A percentile compares a stretch with the other conserved stretches of the same genome.
These are phyloP conservation scores for Carex myosuroides DNA, from an alignment of 176 grass and related monocot genomes.

Conservation along the genomic window DNA sequence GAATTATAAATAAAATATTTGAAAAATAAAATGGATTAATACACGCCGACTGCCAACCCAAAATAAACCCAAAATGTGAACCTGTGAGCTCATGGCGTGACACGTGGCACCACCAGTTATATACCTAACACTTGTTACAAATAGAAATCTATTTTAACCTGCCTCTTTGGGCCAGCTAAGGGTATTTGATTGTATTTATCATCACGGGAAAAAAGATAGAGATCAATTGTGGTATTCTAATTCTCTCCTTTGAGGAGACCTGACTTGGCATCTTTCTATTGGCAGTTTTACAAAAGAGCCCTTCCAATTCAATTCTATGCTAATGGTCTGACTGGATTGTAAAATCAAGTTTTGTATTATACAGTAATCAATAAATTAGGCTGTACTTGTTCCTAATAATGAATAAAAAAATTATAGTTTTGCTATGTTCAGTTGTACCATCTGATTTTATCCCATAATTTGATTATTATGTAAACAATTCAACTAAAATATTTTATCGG, in stretches of 20 bases:
- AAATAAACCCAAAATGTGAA: neutral
- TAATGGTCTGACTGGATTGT: neutral
- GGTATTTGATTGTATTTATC: neutral
- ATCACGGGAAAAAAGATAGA: neutral
- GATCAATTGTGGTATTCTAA: neutral
- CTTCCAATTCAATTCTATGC: neutral
- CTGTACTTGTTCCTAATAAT: neutral
- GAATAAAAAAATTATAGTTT: neutral
- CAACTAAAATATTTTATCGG: no score
- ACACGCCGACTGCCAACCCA: conserved; percentile 2
- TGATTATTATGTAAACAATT: no score
- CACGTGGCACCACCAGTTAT: conserved; percentile 2
- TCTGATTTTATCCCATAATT: neutral
- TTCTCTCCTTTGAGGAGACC: neutral
- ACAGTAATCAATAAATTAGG: neutral
- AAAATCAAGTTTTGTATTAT: neutral
- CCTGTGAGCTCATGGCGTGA: neutral
- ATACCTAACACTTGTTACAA: conserved; percentile 10
- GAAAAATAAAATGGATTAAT: neutral
- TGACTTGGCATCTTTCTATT: neutral
- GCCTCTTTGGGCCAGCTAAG: neutral
- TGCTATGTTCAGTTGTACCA: neutral
- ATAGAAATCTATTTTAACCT: neutral
- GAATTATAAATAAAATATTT: neutral
- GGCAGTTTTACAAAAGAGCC: neutral